Evolutionary conservation across 306 rosid species (phyloP).

Genomic region (Nissolia schottii): DNA sequence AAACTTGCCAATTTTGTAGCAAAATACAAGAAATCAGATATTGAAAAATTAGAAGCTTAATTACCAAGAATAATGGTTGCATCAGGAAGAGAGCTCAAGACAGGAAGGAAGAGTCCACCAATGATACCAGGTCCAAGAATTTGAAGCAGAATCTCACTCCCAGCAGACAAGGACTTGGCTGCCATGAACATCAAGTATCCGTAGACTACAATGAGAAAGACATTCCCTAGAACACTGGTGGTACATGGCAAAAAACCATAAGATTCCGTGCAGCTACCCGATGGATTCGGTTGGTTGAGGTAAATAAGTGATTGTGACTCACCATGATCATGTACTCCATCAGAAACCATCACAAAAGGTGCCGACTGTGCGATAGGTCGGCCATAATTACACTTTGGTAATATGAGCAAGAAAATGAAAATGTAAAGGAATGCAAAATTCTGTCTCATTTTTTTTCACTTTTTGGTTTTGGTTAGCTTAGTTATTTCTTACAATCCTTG

Average conservation of each 20-base stretch:
- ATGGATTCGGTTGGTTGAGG: neutral
- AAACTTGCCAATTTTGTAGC: too few relatives aligned
- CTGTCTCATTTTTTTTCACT: conserved; percentile 5
- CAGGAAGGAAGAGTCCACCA: conserved; percentile 45
- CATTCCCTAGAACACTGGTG: conserved; percentile 28
- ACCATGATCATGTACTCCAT: conserved; percentile 19
- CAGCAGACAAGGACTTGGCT: conserved; percentile 36
- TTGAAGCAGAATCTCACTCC: conserved; percentile 49
- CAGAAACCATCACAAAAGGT: conserved; percentile 3
- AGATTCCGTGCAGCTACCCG: conserved; percentile 30
- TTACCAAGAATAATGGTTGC: conserved; percentile 50
- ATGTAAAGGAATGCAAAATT: neutral
- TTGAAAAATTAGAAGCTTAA: conserved; percentile 2
- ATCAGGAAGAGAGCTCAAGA: conserved; percentile 46
- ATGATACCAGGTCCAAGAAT: conserved; percentile 49
- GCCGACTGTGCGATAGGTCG: conserved; percentile 15
- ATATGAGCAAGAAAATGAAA: conserved; percentile 4
- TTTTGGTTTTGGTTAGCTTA: neutral
- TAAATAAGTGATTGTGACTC: conserved; percentile 4
- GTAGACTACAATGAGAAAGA: conserved; percentile 40
- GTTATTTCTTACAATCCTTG: neutral
- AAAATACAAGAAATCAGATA: too few relatives aligned
- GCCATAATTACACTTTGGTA: neutral
- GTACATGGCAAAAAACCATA: conserved; percentile 53
- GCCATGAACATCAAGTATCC: conserved; percentile 48